Evolutionary conservation across 345 rosid genomes (phyloP).

Genomic region (Linum trigynum): DNA sequence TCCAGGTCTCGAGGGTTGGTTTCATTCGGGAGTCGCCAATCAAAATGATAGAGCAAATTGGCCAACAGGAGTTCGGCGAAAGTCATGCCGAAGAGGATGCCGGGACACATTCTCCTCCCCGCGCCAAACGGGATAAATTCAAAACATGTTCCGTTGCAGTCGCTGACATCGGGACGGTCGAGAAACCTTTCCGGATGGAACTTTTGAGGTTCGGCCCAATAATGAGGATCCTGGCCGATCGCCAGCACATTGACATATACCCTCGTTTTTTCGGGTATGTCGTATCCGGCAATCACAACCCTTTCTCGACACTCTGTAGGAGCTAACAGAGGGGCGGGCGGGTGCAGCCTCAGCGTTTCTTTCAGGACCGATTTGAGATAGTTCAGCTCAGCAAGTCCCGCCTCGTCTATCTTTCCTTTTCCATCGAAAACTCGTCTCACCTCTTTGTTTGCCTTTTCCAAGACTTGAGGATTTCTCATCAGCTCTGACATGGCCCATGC

Average conservation of each 20-base stretch:
- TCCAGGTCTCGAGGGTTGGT: neutral
- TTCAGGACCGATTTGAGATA: no score
- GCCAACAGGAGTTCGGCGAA: neutral
- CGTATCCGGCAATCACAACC: no score
- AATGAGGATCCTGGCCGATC: no score
- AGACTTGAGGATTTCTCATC: neutral
- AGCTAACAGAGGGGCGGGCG: neutral
- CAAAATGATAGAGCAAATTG: neutral
- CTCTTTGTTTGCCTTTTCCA: slow-evolving; percentile 1
- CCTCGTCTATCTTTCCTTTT: neutral
- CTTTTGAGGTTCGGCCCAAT: no score
- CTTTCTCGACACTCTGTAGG: neutral
- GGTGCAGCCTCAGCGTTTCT: slow-evolving; percentile 6
- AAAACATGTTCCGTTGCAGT: no score
- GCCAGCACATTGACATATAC: no score
- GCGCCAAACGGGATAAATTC: slow-evolving; percentile 8
- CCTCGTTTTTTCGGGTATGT: no score
- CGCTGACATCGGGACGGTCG: no score
- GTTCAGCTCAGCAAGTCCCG: neutral
- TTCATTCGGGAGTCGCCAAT: neutral
- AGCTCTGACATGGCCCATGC: slow-evolving; percentile 1
- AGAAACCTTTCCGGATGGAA: no score
- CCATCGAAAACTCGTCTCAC: neutral
- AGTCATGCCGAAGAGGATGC: neutral
- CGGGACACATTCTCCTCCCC: slow-evolving; percentile 7